These are phyloP conservation scores for Astraeus odoratus DNA, from an alignment of 768 basidiomycete species.

Conservation along the genomic window DNA sequence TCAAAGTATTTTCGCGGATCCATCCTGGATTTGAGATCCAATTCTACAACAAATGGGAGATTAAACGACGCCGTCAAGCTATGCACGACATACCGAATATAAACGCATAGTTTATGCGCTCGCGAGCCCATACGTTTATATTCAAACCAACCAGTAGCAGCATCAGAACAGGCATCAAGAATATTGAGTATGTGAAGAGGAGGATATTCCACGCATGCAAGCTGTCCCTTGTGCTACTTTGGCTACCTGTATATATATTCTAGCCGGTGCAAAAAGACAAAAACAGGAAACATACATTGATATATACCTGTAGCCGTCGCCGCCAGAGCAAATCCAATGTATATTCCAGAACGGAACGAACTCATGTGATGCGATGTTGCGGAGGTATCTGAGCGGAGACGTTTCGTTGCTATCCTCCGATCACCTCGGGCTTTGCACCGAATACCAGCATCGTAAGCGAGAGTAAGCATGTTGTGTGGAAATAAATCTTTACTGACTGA, in stretches of 20 bases:
- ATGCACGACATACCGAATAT: conserved; percentile 58
- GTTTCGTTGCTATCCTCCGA: conserved; percentile 64
- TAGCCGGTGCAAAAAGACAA: background rate
- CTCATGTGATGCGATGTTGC: conserved; percentile 61
- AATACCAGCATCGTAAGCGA: background rate
- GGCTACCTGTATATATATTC: conserved; percentile 39
- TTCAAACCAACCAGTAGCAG: conserved; percentile 78
- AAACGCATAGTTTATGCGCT: conserved; percentile 90
- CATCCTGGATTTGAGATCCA: conserved; percentile 62
- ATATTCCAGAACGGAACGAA: conserved; percentile 67
- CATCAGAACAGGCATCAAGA: conserved; percentile 72
- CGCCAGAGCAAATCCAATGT: conserved; percentile 66
- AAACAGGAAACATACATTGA: conserved; percentile 35
- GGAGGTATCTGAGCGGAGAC: conserved; percentile 48
- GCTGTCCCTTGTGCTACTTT: conserved; percentile 38
- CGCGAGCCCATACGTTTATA: conserved; percentile 63
- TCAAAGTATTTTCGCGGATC: conserved; percentile 78
- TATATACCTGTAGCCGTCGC: conserved; percentile 57
- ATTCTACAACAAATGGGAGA: conserved; percentile 35
- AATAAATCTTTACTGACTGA: conserved; percentile 46
- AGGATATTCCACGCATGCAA: conserved; percentile 71
- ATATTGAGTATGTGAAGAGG: conserved; percentile 69
- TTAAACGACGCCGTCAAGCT: background rate
- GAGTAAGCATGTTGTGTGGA: background rate
- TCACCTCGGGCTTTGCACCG: conserved; percentile 52